Evolutionary conservation across 2,329 filamentous ascomycete species (phyloP).

Genomic region (Curvularia hawaiiensis): DNA sequence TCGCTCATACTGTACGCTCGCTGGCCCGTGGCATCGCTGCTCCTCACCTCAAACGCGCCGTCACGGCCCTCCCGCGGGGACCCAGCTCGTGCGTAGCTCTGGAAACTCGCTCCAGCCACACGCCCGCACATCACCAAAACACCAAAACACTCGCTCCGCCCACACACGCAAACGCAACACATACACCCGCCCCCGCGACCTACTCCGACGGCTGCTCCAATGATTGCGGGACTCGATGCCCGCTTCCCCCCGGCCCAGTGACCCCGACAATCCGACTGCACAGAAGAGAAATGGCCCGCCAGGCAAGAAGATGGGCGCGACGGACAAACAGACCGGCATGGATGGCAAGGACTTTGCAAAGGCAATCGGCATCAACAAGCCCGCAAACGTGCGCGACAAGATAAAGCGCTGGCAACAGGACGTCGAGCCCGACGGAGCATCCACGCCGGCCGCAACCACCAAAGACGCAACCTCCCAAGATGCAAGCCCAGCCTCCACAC

Average conservation of each 20-base stretch:
- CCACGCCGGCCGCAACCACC: not conserved
- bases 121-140: slow-evolving; percentile 12
- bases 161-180: not conserved
- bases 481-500: slow-evolving; percentile 8
- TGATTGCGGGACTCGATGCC: slow-evolving; percentile 33
- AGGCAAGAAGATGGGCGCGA: slow-evolving; percentile 33
- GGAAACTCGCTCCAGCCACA: slow-evolving; percentile 12
- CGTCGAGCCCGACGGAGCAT: slow-evolving; percentile 64
- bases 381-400: slow-evolving; percentile 68
- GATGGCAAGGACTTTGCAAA: slow-evolving; percentile 47
- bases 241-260: slow-evolving; percentile 31
- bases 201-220: slow-evolving; percentile 22
- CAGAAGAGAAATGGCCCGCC: slow-evolving; percentile 39
- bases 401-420: slow-evolving; percentile 85
- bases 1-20: slow-evolving; percentile 12
- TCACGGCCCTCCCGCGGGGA: slow-evolving; percentile 10
- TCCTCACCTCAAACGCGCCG: not conserved
- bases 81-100: slow-evolving; percentile 8
- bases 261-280: slow-evolving; percentile 24
- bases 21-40: slow-evolving; percentile 3
- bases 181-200: slow-evolving; percentile 11
- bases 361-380: slow-evolving; percentile 49
- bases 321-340: slow-evolving; percentile 38
- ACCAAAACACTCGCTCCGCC: not conserved
- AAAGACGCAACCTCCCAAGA: slow-evolving; percentile 1